These are phyloP conservation scores for Eustoma russellianum DNA, from an alignment of 257 asterid genomes.

Conservation along the genomic window DNA sequence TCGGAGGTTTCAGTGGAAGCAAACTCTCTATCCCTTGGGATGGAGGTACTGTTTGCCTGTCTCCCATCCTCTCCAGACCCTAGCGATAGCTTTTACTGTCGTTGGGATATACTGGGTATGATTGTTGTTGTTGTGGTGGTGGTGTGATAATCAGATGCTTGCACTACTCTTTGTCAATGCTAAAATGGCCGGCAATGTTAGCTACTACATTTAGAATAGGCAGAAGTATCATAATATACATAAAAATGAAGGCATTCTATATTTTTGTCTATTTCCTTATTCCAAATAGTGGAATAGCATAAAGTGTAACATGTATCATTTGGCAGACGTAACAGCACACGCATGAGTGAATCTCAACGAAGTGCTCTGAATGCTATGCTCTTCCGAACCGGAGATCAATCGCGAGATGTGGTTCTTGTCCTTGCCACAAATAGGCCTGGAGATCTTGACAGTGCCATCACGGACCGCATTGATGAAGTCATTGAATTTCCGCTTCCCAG, in stretches of 20 bases:
- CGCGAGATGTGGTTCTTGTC: constrained; percentile 89
- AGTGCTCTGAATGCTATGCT: constrained; percentile 90
- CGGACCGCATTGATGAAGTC: constrained; percentile 94
- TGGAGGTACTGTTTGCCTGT: too few relatives aligned
- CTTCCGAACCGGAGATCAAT: constrained; percentile 95
- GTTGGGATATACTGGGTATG: too few relatives aligned
- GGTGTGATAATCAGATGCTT: too few relatives aligned
- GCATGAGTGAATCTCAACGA: constrained; percentile 96
- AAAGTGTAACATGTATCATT: not conserved
- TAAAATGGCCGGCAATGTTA: too few relatives aligned
- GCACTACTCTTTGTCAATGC: too few relatives aligned
- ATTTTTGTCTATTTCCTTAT: not conserved
- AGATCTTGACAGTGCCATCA: constrained; percentile 85
- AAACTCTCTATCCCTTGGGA: too few relatives aligned
- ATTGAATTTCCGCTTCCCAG: constrained; percentile 89
- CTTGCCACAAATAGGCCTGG: constrained; percentile 95
- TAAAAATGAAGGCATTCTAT: not conserved
- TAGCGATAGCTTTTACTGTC: too few relatives aligned
- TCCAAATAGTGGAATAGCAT: not conserved
- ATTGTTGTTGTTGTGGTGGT: too few relatives aligned
- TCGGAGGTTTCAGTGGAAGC: too few relatives aligned
- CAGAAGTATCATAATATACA: not conserved
- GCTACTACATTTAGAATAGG: too few relatives aligned
- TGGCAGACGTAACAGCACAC: constrained; percentile 78
- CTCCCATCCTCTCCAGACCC: too few relatives aligned